Base-by-base conservation (phyloP, 129 eudicot genomes). In the Pulicaria dysenterica region DNA sequence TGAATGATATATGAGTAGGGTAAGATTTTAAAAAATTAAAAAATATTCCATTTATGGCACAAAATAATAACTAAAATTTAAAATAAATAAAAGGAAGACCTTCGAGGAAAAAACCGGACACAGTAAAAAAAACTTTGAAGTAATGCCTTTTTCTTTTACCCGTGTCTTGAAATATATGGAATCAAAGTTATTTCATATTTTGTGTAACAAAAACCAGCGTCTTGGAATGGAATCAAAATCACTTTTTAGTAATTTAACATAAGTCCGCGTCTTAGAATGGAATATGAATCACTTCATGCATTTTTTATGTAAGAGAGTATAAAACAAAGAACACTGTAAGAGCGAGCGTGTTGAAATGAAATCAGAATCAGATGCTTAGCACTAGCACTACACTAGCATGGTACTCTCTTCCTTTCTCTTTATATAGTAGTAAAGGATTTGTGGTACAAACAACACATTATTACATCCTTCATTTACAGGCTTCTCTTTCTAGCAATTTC, bases 201-300 rank as follows among this genome's bases (percentile, higher is more conserved):
- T 31, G 14, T 31, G 36, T 1, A 15, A 1, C 10, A 17, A 5
- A 34, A 15, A 15, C 36, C 34, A 5, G 16, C 8, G 36, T 1
- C 44, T 15, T 7, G 17, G 34, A 8, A 17, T 16, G 58, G 10
- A n/a, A 16, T 6, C 5, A 3, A 14, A 15, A 8, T 12, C 3
- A 47, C 73, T 13, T 75, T 50, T 50, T 13, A 50, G 4, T 14
- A 4, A 8, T 6, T 6, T 55, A 55, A 19, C 60, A 16, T 5
- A 37, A 11, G 24, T 38, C 41, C n/a, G 6, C 3, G 15, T 67
- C 5, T 47, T 68, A 15, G 49, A 42, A 17, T 41, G 65, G 40
- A 70, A 41, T 71, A 9, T 24, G 45, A 43, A 71, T 56, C 34
- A 7, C 14, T 47, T 57, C 44, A 67, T 46, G 58, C 44, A 67